Evolutionary conservation across 164 flowering plant genomes (phyloP).

Genomic region (Piper longum): DNA sequence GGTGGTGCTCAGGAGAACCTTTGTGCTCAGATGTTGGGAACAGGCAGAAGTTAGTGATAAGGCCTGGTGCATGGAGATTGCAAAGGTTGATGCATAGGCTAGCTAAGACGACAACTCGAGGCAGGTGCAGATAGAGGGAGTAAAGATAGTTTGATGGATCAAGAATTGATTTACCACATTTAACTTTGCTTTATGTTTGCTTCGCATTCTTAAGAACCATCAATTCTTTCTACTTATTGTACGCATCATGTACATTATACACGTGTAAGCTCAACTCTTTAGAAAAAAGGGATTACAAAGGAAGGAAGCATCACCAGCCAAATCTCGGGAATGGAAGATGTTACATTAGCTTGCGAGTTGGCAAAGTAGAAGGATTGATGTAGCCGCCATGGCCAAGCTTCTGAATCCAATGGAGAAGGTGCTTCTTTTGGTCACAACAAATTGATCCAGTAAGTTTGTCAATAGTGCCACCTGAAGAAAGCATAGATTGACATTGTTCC

Average conservation of each 20-base stretch:
- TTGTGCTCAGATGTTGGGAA: constrained; percentile 48
- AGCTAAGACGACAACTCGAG: constrained; percentile 10
- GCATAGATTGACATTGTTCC: constrained; percentile 58
- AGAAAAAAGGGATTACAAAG: no score
- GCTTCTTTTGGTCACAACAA: constrained; percentile 64
- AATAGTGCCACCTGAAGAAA: constrained; percentile 47
- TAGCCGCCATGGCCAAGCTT: constrained; percentile 37
- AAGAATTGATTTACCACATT: no score
- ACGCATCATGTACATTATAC: neutral
- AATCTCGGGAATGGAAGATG: neutral
- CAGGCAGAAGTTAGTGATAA: constrained; percentile 30
- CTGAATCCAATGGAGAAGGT: constrained; percentile 55
- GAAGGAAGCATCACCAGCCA: neutral
- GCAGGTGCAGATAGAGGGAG: constrained; percentile 41
- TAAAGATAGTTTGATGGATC: no score
- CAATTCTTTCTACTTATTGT: neutral
- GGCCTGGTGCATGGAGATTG: constrained; percentile 54
- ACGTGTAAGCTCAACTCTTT: neutral
- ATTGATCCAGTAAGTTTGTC: constrained; percentile 27
- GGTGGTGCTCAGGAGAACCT: constrained; percentile 67
- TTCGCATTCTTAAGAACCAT: neutral
- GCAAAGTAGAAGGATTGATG: neutral
- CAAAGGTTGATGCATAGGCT: constrained; percentile 24
- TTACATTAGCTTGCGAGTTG: constrained; percentile 18
- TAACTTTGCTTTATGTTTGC: neutral